Evolutionary conservation across 129 eudicot species (phyloP).

Genomic region (carrot (Daucus carota)): DH1_v3.0 NC_030386.2:7927501-7928000

Average conservation of each 20-base stretch:
- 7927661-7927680: conserved; percentile 26
- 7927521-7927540: not conserved
- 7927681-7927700: not conserved
- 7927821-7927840: not conserved
- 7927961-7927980: too few relatives aligned
- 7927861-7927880: not conserved
- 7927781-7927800: not conserved
- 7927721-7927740: too few relatives aligned
- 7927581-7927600: too few relatives aligned
- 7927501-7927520: not conserved
- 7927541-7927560: not conserved
- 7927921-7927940: not conserved
- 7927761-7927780: not conserved
- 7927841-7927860: not conserved
- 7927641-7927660: not conserved
- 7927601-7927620: not conserved
- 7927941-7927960: too few relatives aligned
- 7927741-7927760: not conserved
- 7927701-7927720: not conserved
- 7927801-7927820: not conserved
- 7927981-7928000: not conserved
- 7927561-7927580: not conserved
- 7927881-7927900: not conserved
- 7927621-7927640: not conserved
- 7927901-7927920: not conserved